Evolutionary conservation across 176 grass and related monocot genomes (phyloP).

Genomic region (sorghum (Sorghum bicolor)): DNA sequence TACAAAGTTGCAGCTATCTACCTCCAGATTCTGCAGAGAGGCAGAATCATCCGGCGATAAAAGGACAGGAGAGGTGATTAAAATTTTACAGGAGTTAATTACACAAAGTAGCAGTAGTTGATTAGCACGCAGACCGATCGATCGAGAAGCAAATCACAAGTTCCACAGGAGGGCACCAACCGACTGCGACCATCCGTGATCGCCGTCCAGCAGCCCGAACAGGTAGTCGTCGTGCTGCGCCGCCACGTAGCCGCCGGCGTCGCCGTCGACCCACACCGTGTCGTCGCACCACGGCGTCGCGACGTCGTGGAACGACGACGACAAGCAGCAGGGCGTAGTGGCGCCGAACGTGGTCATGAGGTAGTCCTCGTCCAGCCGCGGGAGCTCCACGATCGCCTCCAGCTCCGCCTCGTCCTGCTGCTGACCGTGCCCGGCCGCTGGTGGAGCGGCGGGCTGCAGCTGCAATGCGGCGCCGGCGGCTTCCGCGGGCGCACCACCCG

Average conservation of each 20-base stretch:
- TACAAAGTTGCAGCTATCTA: not conserved
- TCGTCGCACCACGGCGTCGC: conserved; percentile 10
- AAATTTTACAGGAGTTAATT: conserved; percentile 22
- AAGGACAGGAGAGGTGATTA: not conserved
- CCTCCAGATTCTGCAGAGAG: not conserved
- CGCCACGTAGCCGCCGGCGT: not conserved
- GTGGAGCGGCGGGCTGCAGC: not conserved
- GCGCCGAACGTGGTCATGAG: not conserved
- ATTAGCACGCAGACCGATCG: not conserved
- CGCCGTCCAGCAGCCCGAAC: conserved; percentile 29
- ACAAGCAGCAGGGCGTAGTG: not conserved
- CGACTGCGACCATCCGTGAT: conserved; percentile 38
- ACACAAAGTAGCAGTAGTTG: not conserved
- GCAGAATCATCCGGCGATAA: not conserved
- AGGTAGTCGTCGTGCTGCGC: conserved; percentile 3
- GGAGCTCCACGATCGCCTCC: conserved; percentile 29
- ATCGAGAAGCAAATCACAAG: conserved; percentile 1
- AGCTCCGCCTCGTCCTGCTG: conserved; percentile 8
- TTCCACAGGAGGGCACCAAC: conserved; percentile 53
- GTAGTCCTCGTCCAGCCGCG: conserved; percentile 24
- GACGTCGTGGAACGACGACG: conserved; percentile 9
- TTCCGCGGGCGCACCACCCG: too few species aligned
- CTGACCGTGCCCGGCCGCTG: not conserved
- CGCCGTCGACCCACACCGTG: conserved; percentile 15
- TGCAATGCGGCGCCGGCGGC: not conserved